Evolutionary conservation across 176 grass and related monocot species (phyloP).

Genomic region (Phoenix roebelenii): DNA sequence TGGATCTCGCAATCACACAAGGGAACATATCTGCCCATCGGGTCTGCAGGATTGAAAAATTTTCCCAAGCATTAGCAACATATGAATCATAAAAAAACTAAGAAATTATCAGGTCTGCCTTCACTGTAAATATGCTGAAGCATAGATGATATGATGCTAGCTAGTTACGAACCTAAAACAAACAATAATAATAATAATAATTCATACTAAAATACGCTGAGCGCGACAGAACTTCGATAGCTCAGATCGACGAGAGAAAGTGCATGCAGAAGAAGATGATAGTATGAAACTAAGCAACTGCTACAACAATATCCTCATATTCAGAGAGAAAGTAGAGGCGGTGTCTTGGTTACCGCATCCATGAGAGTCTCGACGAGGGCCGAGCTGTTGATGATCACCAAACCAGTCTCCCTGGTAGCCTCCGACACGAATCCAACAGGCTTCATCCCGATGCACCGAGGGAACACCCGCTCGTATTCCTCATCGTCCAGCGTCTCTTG

Average conservation of each 20-base stretch:
- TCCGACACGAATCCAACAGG: conserved; percentile 53
- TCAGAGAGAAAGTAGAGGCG: no score
- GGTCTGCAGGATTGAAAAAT: conserved; percentile 11
- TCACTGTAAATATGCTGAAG: no score
- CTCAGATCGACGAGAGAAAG: neutral
- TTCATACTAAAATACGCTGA: no score
- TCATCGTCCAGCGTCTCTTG: conserved; percentile 56
- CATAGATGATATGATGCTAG: no score
- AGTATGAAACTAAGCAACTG: no score
- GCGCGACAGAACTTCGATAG: neutral
- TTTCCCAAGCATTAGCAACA: no score
- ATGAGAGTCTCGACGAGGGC: conserved; percentile 83
- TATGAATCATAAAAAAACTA: no score
- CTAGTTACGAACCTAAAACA: no score
- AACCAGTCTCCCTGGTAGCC: conserved; percentile 56
- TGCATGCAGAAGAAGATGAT: neutral
- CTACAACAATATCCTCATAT: no score
- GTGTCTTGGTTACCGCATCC: conserved; percentile 51
- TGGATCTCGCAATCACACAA: conserved; percentile 63
- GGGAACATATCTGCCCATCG: conserved; percentile 96
- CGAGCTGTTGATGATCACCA: conserved; percentile 59
- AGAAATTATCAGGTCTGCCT: no score
- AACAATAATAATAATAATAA: neutral
- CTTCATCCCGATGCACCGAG: conserved; percentile 33
- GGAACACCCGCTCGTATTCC: conserved; percentile 54